Conservation (phyloP, 208 protist species). For the Crithidia mellificae region DNA sequence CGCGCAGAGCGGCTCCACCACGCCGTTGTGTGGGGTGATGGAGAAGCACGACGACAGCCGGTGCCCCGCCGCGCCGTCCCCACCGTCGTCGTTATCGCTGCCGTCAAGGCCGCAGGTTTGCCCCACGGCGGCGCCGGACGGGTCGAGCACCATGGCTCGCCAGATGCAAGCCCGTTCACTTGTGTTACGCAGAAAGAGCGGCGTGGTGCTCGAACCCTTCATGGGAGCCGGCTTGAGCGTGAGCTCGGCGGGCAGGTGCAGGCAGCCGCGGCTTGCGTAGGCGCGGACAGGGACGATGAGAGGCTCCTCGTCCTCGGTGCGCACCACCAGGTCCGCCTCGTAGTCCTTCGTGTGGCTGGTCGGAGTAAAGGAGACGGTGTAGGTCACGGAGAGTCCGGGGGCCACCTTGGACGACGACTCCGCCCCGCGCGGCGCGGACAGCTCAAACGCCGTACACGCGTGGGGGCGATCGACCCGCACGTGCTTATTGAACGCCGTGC, state of each 20-base stretch:
- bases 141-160: constrained; percentile 49
- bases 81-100: neutral
- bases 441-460: constrained; percentile 61
- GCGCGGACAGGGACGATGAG: constrained; percentile 88
- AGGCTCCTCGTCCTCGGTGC: constrained; percentile 81
- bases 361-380: constrained; percentile 82
- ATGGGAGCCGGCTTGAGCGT: constrained; percentile 72
- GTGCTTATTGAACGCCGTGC: constrained; percentile 68
- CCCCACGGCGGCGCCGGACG: neutral
- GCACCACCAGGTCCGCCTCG: constrained; percentile 74
- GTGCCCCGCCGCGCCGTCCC: too few relatives aligned
- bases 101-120: too few relatives aligned
- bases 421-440: constrained; percentile 58
- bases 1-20: constrained; percentile 58
- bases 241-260: constrained; percentile 82
- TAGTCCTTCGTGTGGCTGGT: constrained; percentile 79
- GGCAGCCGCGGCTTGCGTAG: constrained; percentile 69
- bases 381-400: constrained; percentile 87
- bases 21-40: constrained; percentile 51
- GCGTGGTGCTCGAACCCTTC: constrained; percentile 57
- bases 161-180: constrained; percentile 59
- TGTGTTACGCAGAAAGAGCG: constrained; percentile 92
- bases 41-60: constrained; percentile 70
- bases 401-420: constrained; percentile 81
- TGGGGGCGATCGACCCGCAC: constrained; percentile 81